phyloP scores from a whole-genome alignment of 805 yeast genomes.

The Jamesozyma gamospora region DNA sequence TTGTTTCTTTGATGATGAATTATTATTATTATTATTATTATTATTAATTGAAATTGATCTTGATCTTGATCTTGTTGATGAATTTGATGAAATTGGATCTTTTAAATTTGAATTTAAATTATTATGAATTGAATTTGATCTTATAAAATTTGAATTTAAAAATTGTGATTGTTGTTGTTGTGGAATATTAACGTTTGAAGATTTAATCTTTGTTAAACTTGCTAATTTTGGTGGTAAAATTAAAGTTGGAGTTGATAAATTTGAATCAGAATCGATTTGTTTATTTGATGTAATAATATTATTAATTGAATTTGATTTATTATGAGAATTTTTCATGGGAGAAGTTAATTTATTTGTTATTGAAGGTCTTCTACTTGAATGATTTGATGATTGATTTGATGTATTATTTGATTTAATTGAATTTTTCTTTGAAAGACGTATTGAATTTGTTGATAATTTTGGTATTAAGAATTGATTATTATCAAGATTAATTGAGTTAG shows the following conservation, averaged over 20 bases:
- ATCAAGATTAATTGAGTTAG: not conserved
- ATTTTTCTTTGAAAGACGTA: not conserved
- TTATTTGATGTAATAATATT: constrained; percentile 1
- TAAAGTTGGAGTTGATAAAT: constrained; percentile 15
- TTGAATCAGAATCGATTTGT: constrained; percentile 5
- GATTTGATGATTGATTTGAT: constrained; percentile 36
- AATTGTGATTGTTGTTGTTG: constrained; percentile 1
- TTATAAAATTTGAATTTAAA: not conserved
- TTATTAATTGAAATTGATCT: not conserved
- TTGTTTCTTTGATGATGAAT: constrained; percentile 18
- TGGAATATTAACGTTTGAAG: constrained; percentile 13
- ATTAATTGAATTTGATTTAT: not conserved
- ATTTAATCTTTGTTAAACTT: constrained; percentile 16
- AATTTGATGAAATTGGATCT: constrained; percentile 2
- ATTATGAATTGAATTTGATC: not conserved
- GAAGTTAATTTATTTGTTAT: constrained; percentile 1
- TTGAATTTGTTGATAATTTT: not conserved
- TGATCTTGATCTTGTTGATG: constrained; percentile 2
- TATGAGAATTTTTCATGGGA: not conserved
- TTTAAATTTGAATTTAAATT: not conserved
- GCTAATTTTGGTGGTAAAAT: constrained; percentile 22
- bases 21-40: not conserved
- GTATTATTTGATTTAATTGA: not conserved
- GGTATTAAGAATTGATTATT: not conserved
- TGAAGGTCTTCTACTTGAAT: constrained; percentile 8